phyloP scores from a whole-genome alignment of 805 yeast species.

The Teunomyces tritomae region DNA sequence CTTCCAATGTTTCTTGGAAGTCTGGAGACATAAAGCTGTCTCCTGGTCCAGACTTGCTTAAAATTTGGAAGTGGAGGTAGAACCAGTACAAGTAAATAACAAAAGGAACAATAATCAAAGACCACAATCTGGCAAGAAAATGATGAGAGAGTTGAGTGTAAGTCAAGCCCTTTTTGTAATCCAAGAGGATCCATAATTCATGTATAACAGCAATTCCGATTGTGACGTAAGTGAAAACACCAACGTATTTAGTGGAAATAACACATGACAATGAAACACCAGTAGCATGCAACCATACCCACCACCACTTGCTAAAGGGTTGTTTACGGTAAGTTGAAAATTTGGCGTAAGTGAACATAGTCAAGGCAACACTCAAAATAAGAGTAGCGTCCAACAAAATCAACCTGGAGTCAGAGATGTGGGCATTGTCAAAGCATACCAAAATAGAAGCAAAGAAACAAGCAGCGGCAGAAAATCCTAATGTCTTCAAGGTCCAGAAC shows the following conservation, averaged over 20 bases:
- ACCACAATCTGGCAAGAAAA: conserved; percentile 66
- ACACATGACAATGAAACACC: conserved; percentile 89
- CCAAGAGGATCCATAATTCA: conserved; percentile 88
- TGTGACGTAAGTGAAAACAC: conserved; percentile 84
- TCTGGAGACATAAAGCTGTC: conserved; percentile 92
- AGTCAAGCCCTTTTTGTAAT: conserved; percentile 63
- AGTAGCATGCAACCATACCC: conserved; percentile 80
- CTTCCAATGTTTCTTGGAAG: conserved; percentile 89
- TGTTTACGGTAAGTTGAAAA: conserved; percentile 63
- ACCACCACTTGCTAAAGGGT: conserved; percentile 77
- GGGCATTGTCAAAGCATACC: conserved; percentile 87
- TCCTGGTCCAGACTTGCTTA: conserved; percentile 91
- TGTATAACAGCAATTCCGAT: conserved; percentile 82
- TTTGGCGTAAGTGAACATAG: conserved; percentile 74
- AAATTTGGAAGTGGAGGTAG: conserved; percentile 80
- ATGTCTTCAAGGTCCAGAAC: conserved; percentile 81
- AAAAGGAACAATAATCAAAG: conserved; percentile 78
- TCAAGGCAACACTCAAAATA: conserved; percentile 75
- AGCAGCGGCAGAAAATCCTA: conserved; percentile 75
- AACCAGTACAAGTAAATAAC: conserved; percentile 84
- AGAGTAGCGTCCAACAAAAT: conserved; percentile 90
- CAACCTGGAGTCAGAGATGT: conserved; percentile 84
- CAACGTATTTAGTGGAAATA: conserved; percentile 94
- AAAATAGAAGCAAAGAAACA: conserved; percentile 73
- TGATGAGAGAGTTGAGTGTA: conserved; percentile 60